Evolutionary conservation across 2,329 filamentous ascomycete genomes (phyloP).

Genomic region (Exophiala oligosperma): DNA sequence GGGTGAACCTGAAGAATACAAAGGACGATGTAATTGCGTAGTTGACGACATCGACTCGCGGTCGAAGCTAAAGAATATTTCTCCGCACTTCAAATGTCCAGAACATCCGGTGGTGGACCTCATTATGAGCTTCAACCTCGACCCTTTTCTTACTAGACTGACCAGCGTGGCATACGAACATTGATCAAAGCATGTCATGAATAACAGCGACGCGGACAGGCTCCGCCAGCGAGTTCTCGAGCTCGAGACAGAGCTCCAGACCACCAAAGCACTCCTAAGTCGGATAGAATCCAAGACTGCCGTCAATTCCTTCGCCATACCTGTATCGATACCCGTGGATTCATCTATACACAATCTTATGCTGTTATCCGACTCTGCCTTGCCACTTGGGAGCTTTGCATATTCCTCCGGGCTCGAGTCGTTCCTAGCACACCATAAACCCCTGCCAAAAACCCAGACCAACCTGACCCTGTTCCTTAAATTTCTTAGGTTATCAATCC

Average conservation of each 20-base stretch:
- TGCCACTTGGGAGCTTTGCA: slow-evolving; percentile 65
- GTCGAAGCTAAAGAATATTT: slow-evolving; percentile 5
- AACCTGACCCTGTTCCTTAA: slow-evolving; percentile 49
- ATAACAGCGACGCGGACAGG: slow-evolving; percentile 17
- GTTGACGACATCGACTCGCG: neutral
- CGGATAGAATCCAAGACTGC: slow-evolving; percentile 6
- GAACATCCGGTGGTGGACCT: neutral
- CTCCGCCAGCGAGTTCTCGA: slow-evolving; percentile 38
- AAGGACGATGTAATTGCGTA: neutral
- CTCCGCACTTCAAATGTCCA: neutral
- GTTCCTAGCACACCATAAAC: slow-evolving; percentile 59
- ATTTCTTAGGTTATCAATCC: slow-evolving; percentile 59
- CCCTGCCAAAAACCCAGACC: slow-evolving; percentile 34
- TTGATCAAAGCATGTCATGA: slow-evolving; percentile 11
- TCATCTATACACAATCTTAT: slow-evolving; percentile 45
- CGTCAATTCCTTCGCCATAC: neutral
- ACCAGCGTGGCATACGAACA: too few relatives aligned
- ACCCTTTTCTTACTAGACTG: neutral
- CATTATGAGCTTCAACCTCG: neutral
- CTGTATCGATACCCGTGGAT: slow-evolving; percentile 20
- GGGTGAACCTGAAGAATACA: neutral
- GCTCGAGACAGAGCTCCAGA: slow-evolving; percentile 49
- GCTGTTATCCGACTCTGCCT: slow-evolving; percentile 63
- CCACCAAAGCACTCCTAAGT: slow-evolving; percentile 42
- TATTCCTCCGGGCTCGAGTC: slow-evolving; percentile 66